A percentile compares a stretch with the other conserved stretches of the same genome.
These are phyloP conservation scores for Butyriboletus appendiculatus DNA, from an alignment of 1,284 basidiomycete species.

Conservation along the genomic window DNA sequence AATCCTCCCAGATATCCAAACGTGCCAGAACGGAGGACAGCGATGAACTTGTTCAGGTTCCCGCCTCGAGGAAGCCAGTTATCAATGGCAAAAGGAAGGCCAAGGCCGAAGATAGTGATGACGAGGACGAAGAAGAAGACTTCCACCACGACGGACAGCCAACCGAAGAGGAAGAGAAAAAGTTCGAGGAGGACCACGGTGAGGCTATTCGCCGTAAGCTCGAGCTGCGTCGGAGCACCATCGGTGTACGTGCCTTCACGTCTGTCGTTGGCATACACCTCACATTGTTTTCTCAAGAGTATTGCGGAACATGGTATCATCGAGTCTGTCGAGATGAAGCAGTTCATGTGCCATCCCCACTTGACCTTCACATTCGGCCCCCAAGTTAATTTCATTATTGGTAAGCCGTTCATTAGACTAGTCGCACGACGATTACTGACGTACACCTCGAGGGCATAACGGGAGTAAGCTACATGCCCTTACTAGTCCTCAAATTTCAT, in stretches of 20 bases:
- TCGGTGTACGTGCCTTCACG: conserved; percentile 50
- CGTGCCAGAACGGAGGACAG: conserved; percentile 28
- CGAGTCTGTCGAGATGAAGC: conserved; percentile 81
- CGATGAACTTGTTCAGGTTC: too few species aligned
- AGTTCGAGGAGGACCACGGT: conserved; percentile 61
- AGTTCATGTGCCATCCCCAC: conserved; percentile 97
- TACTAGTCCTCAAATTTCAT: neutral
- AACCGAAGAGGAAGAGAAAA: conserved; percentile 52
- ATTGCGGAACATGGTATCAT: conserved; percentile 87
- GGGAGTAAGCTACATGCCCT: conserved; percentile 56
- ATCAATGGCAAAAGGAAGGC: conserved; percentile 29
- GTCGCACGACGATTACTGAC: conserved; percentile 1
- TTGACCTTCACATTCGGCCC: conserved; percentile 83
- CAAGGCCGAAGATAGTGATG: conserved; percentile 34
- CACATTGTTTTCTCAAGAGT: conserved; percentile 44
- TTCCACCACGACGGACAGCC: conserved; percentile 33
- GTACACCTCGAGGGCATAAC: conserved; percentile 60
- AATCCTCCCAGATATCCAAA: conserved; percentile 31
- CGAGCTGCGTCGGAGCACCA: conserved; percentile 50
- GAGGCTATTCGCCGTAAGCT: conserved; percentile 56
- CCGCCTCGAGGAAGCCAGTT: conserved; percentile 1
- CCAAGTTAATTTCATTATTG: conserved; percentile 97
- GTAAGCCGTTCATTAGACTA: conserved; percentile 38
- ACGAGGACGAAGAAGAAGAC: conserved; percentile 34
- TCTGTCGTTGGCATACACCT: neutral